Evolutionary conservation across 139 green algal species (phyloP).

Genomic region (Spirogloea muscicola): DNA sequence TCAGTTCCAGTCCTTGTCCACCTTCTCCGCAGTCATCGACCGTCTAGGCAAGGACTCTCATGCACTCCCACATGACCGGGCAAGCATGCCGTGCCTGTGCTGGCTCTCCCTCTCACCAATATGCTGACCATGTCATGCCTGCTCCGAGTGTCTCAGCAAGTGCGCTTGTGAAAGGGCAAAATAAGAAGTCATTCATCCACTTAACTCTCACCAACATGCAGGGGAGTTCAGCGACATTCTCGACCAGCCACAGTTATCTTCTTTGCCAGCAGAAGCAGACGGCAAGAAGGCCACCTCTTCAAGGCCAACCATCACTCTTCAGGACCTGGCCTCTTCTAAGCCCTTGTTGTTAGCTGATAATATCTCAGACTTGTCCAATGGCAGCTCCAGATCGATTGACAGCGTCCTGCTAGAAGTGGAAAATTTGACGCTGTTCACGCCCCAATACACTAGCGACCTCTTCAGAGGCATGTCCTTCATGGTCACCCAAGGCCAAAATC

Average conservation of each 20-base stretch:
- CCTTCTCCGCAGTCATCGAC: slow-evolving; percentile 82
- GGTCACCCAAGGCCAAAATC: slow-evolving; percentile 16
- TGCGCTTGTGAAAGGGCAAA: not conserved
- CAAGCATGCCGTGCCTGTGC: not conserved
- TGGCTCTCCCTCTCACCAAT: not conserved
- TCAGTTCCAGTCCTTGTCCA: slow-evolving; percentile 85
- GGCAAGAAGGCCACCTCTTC: not conserved
- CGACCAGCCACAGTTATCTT: not conserved
- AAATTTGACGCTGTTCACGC: slow-evolving; percentile 67
- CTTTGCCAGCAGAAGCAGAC: not conserved
- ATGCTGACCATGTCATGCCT: not conserved
- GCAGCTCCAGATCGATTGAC: slow-evolving; percentile 1
- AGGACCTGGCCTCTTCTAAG: not conserved
- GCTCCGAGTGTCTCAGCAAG: not conserved
- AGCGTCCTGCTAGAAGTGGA: slow-evolving; percentile 59
- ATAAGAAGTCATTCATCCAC: not conserved
- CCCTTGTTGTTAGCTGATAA: not conserved
- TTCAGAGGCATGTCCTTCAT: slow-evolving; percentile 58
- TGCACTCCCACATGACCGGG: not conserved
- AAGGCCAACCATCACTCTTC: not conserved
- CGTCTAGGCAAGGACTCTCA: slow-evolving; percentile 29
- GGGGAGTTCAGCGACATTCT: slow-evolving; percentile 27
- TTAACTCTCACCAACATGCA: slow-evolving; percentile 5
- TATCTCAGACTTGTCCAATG: not conserved
- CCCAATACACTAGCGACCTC: slow-evolving; percentile 55